Evolutionary conservation across 83 land plant species (phyloP), one percentile per base, ranked within the genome.

Genomic region (Isoetes engelmannii): DNA sequence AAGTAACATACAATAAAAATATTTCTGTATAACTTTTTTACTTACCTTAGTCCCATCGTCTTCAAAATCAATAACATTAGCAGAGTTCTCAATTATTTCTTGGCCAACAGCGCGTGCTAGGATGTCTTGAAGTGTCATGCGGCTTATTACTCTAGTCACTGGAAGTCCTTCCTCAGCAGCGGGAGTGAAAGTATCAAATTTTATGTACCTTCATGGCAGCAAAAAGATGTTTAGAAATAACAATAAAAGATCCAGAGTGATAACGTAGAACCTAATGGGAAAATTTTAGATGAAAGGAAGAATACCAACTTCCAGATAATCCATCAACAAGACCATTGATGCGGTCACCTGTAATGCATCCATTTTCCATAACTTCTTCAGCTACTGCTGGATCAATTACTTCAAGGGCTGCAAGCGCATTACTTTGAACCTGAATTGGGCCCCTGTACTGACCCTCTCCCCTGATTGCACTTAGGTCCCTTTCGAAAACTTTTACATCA

Each of bases 131-230:
- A 92, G 77, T 17, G 85, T 81, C 88, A 92, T 86, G 7, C 97
- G 79, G 65, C 94, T 92, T 9, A 92, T 89, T 7, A 92, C 97
- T 56, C 97, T 76, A 28, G 97, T 92, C 12, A 92, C 94, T 10
- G 97, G 97, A 41, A 92, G 85, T 4, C 97, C 97, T 15, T 81
- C 77, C 57, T 89, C 89, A 7, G 77, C 97, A 44, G 97, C 97
- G 68, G 97, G 97, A 28, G 94, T 92, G 84, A 89, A 92, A 13
- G 97, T 92, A 75, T 92, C 97, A 72, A 92, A 92, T 66, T 92
- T 92, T 74, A 82, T 57, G 72, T 89, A 90, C 96, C 96, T 90
- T 79, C 70, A 67, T 6, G 4, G 9, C 51, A 48, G 5, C 6
- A 5, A 21, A 63, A 63, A 63, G 6, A 18, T 37, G 8, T 15